Base-by-base conservation (phyloP, 106 monocot species). In the Dioscorea zingiberensis region DNA sequence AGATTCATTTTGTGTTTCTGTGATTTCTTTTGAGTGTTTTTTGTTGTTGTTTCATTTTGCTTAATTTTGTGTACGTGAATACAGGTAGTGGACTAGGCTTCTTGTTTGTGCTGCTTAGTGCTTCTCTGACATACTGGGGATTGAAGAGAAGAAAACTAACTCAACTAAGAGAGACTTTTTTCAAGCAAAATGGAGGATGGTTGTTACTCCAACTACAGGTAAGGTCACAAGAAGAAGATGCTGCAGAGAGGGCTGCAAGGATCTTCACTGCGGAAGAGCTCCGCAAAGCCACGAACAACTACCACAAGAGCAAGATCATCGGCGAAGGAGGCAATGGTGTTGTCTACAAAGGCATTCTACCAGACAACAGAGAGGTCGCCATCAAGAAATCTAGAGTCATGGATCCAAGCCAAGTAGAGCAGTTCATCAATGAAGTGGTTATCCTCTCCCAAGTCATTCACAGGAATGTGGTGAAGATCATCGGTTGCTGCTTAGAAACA, bases 401-500 rank as follows among this genome's bases (percentile, higher is more conserved):
- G 2, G 76, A 73, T 47, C 46, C 48, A 25, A 67, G 18, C 67
- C 67, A 77, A 48, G 62, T 85, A 27, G 74, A 85, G 54, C 77
- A 74, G 23, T 85, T 85, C 71, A 38, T 77, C 21, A 81, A 77
- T 44, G 85, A 85, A 70, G 66, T 85, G 3, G 53, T 74, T 27
- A 81, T 77, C 21, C 74, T 81, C 2, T 85, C 81, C 3, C 65
- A 77, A 21, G 59, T 81, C 48, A 59, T 66, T 26, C 77, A 85
- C 26, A 69, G 45, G 25, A 81, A 81, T 54, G 73, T 81, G 0
- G 81, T 81, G 16, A 70, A 67, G 27, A 73, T 85, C 0, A 53
- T 81, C 30, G 85, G 81, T 9, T 85, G 80, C 38, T 85, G 77
- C 49, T 46, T 77, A 29, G 81, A 85, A 45, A 71, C 80, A 0